Conservation (phyloP, 2,329 filamentous ascomycete species). For the Triangularia setosa region DNA sequence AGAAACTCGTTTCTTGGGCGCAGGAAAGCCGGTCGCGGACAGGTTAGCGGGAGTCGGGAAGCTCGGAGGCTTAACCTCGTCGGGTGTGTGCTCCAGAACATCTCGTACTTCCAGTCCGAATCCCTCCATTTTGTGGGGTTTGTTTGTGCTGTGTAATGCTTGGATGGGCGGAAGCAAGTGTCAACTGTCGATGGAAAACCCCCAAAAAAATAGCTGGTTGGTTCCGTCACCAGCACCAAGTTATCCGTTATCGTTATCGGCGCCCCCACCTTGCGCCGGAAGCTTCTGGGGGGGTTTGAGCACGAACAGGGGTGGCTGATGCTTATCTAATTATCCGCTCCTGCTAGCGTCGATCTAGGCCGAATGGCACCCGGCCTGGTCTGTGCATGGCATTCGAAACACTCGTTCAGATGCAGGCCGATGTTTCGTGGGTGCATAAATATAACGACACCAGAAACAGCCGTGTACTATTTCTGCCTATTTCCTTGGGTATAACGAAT, state of each 20-base stretch:
- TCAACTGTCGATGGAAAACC: not conserved
- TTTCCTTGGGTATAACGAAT: not conserved
- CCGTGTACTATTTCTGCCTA: not conserved
- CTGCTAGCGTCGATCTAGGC: not conserved
- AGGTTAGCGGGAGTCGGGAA: constrained; percentile 57
- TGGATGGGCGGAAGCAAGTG: not conserved
- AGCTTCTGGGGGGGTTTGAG: not conserved
- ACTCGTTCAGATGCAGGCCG: not conserved
- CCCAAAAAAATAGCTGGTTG: no score
- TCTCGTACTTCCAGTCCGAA: constrained; percentile 62
- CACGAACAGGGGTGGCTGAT: not conserved
- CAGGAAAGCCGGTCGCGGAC: constrained; percentile 73
- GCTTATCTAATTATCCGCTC: not conserved
- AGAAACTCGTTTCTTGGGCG: constrained; percentile 76
- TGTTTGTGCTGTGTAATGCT: not conserved
- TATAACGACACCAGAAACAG: not conserved
- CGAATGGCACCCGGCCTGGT: not conserved
- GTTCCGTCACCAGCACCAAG: not conserved
- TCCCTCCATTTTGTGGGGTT: constrained; percentile 29
- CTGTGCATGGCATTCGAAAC: not conserved
- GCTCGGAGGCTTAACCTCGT: constrained; percentile 57
- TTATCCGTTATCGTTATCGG: not conserved
- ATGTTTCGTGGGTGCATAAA: not conserved
- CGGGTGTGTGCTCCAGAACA: constrained; percentile 69
- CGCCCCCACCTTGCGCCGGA: not conserved